Evolutionary conservation across 192 early-diverging fungal genomes (phyloP), one percentile per base, ranked within the genome.

Genomic region (Entomortierella lignicola): DNA sequence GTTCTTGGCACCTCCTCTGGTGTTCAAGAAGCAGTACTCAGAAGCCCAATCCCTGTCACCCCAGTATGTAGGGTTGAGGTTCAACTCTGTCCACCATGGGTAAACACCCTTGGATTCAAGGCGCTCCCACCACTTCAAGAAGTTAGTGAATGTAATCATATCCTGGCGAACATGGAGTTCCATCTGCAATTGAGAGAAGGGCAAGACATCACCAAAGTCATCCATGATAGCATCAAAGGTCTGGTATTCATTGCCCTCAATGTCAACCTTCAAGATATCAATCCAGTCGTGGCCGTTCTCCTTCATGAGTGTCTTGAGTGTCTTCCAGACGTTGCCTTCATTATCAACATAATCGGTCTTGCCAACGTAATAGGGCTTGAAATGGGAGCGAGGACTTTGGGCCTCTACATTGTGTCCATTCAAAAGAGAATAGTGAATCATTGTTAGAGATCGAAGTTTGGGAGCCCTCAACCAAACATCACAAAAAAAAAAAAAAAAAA

Each of bases 231-330:
- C 53, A 2, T 68, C 54, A 21, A 77, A 77, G 0, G 74, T 77
- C 21, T 21, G 17, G 56, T 47, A 77, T 37, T 77, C 74, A 20
- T 31, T 51, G 20, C 74, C 74, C 60, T 77, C 74, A 26, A 77
- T 69, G 37, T 77, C 74, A 15, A 77, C 61, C 61, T 77, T 77
- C n/a, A 77, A 66, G 50, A 77, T 77, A 44, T 77, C 74, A 31
- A 77, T 69, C 74, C 74, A 77, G 60, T 77, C 74, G 41, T 77
- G 74, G 2, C 74, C 74, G 48, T 77, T 77, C 55, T 77, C 74
- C 29, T 59, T 25, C 74, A 77, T 77, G 32, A 77, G 37, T 0
- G 74, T 64, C n/a, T 55, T 62, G 53, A 77, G 51, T 12, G 74
- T 77, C 48, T 54, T 69, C 74, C 66, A 69, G 32, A 5, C 18